Evolutionary conservation across 345 rosid species (phyloP).

Genomic region (Lepidium aucheri): DNA sequence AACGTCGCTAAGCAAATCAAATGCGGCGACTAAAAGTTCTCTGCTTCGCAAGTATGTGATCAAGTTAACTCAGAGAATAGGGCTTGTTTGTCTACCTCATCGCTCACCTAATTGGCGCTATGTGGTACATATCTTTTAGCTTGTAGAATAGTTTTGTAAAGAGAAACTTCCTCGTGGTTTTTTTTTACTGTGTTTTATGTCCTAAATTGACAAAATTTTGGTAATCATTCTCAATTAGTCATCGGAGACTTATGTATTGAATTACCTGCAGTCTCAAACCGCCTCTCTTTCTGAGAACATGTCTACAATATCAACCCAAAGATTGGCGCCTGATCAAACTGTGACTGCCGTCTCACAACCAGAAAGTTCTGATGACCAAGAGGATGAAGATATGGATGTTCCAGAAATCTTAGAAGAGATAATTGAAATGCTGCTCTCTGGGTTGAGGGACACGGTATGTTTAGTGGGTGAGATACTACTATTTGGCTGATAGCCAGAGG

Average conservation of each 20-base stretch:
- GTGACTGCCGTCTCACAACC: slow-evolving; percentile 12
- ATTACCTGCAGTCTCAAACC: slow-evolving; percentile 47
- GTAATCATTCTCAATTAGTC: slow-evolving; percentile 6
- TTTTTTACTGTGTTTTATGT: neutral
- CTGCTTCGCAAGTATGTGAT: slow-evolving; percentile 76
- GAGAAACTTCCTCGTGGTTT: neutral
- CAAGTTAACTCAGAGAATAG: slow-evolving; percentile 79
- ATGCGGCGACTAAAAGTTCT: slow-evolving; percentile 57
- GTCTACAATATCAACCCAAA: slow-evolving; percentile 31
- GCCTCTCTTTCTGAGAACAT: slow-evolving; percentile 58
- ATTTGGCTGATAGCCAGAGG: slow-evolving; percentile 1
- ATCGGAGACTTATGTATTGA: slow-evolving; percentile 1
- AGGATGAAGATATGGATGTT: slow-evolving; percentile 76
- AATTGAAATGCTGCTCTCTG: slow-evolving; percentile 75
- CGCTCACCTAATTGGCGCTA: slow-evolving; percentile 73
- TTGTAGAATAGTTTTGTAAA: neutral
- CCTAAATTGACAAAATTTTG: neutral
- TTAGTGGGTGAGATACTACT: slow-evolving; percentile 29
- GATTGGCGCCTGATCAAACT: slow-evolving; percentile 27
- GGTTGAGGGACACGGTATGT: slow-evolving; percentile 82
- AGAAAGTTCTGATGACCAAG: slow-evolving; percentile 28
- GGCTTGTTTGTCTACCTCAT: slow-evolving; percentile 73
- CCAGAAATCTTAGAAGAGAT: slow-evolving; percentile 83
- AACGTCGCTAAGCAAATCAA: slow-evolving; percentile 48
- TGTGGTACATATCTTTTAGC: slow-evolving; percentile 47